Conservation (phyloP, 768 basidiomycete genomes). For the Russula emetica region DNA sequence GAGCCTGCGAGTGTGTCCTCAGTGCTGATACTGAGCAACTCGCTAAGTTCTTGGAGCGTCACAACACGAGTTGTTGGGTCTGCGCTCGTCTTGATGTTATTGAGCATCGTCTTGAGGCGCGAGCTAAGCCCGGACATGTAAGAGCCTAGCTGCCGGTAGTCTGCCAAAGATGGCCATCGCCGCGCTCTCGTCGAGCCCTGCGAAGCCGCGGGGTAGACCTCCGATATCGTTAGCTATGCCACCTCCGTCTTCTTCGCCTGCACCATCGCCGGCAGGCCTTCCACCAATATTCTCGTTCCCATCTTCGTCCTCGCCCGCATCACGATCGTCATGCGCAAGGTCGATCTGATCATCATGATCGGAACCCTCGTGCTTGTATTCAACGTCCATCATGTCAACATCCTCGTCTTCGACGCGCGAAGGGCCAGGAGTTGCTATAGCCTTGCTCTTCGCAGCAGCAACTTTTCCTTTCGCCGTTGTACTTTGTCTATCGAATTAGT, state of each 20-base stretch:
- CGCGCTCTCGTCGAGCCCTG: constrained; percentile 56
- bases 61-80: constrained; percentile 82
- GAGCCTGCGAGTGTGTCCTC: constrained; percentile 95
- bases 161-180: constrained; percentile 81
- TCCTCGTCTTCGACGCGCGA: constrained; percentile 68
- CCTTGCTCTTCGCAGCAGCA: constrained; percentile 49
- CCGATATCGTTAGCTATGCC: constrained; percentile 35
- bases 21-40: constrained; percentile 91
- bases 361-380: constrained; percentile 46
- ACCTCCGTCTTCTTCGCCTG: constrained; percentile 36
- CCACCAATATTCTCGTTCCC: constrained; percentile 42
- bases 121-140: constrained; percentile 87
- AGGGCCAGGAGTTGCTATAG: constrained; percentile 54
- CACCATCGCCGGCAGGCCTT: constrained; percentile 33
- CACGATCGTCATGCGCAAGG: constrained; percentile 46
- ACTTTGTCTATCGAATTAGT: constrained; percentile 44
- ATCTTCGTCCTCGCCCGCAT: constrained; percentile 47
- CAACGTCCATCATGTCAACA: constrained; percentile 69
- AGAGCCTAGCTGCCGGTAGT: constrained; percentile 85
- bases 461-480: constrained; percentile 36
- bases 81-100: constrained; percentile 79
- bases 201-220: constrained; percentile 25
- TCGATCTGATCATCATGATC: constrained; percentile 46
- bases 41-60: constrained; percentile 91
- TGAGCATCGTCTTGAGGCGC: constrained; percentile 86